These are phyloP conservation scores for Trichothecium roseum DNA, from an alignment of 2,329 filamentous ascomycete species.

Conservation along the genomic window DNA sequence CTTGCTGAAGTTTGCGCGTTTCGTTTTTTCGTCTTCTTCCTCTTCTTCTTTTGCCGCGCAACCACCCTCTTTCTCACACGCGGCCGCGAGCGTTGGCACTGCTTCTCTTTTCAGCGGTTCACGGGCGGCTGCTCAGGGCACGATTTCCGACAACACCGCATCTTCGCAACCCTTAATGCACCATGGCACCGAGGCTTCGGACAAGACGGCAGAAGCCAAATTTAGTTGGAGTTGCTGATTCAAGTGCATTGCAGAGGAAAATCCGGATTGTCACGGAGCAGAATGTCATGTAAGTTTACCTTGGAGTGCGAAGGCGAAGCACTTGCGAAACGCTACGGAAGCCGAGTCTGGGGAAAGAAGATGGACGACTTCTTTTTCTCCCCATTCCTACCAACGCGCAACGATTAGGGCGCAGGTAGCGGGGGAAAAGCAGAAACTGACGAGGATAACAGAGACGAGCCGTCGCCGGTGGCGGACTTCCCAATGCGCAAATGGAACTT, in stretches of 20 bases:
- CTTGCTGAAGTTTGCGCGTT: neutral
- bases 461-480: slow-evolving; percentile 74
- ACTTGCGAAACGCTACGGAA: neutral
- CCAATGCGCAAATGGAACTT: slow-evolving; percentile 92
- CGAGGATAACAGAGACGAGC: slow-evolving; percentile 52
- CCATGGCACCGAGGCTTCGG: no score
- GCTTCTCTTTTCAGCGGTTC: no score
- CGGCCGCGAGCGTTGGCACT: no score
- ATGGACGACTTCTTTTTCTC: slow-evolving; percentile 1
- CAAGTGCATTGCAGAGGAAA: slow-evolving; percentile 56
- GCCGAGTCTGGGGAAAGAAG: no score
- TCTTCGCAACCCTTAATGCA: no score
- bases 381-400: neutral
- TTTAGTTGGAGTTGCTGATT: neutral
- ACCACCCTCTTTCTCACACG: no score
- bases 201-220: no score
- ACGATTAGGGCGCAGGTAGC: no score
- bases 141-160: no score
- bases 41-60: no score
- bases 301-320: neutral
- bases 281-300: slow-evolving; percentile 69
- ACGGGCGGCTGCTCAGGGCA: no score
- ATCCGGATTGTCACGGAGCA: slow-evolving; percentile 93
- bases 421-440: slow-evolving; percentile 9
- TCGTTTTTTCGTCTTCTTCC: neutral